Percentiles rank a stretch among this genome's conserved stretches.
Evolutionary conservation across 2,329 filamentous ascomycete genomes (phyloP).

Genomic region (Aspergillus caelatus): DNA sequence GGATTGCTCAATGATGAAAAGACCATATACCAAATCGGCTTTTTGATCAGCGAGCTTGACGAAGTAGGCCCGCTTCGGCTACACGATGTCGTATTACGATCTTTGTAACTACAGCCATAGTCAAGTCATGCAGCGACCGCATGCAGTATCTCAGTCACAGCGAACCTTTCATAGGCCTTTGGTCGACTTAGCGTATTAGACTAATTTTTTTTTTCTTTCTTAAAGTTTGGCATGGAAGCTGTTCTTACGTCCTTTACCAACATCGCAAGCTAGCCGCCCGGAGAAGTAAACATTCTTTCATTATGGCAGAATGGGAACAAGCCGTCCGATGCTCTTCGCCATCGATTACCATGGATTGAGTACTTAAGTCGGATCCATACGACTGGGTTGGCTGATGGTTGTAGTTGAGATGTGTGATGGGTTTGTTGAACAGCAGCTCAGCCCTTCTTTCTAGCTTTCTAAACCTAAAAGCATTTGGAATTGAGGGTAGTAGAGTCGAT

Average conservation of each 20-base stretch:
- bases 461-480: no score
- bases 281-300: background rate
- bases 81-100: background rate
- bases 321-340: no score
- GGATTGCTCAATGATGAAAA: background rate
- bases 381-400: no score
- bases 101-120: background rate
- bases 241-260: background rate
- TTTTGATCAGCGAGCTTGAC: background rate
- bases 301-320: no score
- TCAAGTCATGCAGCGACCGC: background rate
- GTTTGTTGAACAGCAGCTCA: no score
- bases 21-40: background rate
- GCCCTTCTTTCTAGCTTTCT: no score
- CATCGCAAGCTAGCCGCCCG: background rate
- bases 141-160: background rate
- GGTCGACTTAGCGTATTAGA: background rate
- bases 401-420: no score
- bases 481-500: no score
- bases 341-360: no score
- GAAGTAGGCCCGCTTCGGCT: background rate
- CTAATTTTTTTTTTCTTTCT: background rate
- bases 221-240: background rate
- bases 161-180: background rate
- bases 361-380: no score